These are phyloP conservation scores for Metschnikowia amazonensis DNA, from an alignment of 805 yeast species.

Conservation along the genomic window DNA sequence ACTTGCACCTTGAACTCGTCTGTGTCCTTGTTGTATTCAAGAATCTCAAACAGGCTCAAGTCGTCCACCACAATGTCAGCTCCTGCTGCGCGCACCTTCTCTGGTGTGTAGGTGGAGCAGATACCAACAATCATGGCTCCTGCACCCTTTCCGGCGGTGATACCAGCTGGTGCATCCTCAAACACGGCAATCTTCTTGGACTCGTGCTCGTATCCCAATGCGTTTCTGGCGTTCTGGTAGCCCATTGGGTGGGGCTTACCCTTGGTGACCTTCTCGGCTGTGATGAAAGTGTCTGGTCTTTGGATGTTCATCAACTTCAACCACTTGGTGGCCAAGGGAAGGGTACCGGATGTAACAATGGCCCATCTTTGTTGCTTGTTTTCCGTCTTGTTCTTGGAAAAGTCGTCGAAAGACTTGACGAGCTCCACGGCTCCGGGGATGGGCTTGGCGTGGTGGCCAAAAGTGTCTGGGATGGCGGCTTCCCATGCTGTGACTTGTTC, in stretches of 20 bases:
- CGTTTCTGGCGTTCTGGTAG: constrained; percentile 55
- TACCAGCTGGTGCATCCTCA: constrained; percentile 90
- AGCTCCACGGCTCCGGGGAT: constrained; percentile 74
- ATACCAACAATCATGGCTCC: constrained; percentile 82
- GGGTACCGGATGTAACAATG: constrained; percentile 81
- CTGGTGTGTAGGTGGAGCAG: constrained; percentile 72
- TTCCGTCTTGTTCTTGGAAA: constrained; percentile 42
- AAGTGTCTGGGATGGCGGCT: constrained; percentile 64
- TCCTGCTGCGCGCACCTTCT: constrained; percentile 67
- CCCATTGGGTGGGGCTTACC: constrained; percentile 92
- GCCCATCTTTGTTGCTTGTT: constrained; percentile 65
- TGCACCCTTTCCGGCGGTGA: constrained; percentile 76
- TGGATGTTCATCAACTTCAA: constrained; percentile 56
- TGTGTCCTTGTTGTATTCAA: constrained; percentile 44
- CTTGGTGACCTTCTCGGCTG: constrained; percentile 72
- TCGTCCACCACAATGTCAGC: constrained; percentile 80
- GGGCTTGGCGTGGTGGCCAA: constrained; percentile 68
- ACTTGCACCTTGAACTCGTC: constrained; percentile 43
- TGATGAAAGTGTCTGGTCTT: constrained; percentile 71
- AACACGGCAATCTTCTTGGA: constrained; percentile 56
- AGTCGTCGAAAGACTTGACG: constrained; percentile 48
- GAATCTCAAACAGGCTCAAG: constrained; percentile 58
- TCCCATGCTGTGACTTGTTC: constrained; percentile 66
- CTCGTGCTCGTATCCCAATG: constrained; percentile 38
- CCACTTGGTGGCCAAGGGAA: constrained; percentile 76